These are phyloP conservation scores for Xylaria sp. DNA, from an alignment of 2,329 filamentous ascomycete species.

Conservation along the genomic window DNA sequence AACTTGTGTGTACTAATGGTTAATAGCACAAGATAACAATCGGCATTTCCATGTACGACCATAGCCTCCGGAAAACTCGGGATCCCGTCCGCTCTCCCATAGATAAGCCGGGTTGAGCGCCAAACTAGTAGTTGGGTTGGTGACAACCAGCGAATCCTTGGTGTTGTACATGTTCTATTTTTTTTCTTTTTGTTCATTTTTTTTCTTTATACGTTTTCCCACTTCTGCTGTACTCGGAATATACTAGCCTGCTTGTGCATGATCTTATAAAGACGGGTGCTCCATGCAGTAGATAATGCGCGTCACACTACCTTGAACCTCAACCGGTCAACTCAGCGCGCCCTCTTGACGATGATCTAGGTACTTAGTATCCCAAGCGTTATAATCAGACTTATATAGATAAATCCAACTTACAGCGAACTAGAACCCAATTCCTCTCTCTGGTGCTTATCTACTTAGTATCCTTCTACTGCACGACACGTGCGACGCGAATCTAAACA, in stretches of 20 bases:
- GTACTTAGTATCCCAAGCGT: not conserved
- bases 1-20: not conserved
- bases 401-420: not conserved
- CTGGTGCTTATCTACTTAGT: not conserved
- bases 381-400: not conserved
- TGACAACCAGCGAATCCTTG: constrained; percentile 10
- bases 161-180: constrained; percentile 2
- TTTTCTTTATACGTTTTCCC: not conserved
- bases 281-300: not conserved
- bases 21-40: not conserved
- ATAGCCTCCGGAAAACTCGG: constrained; percentile 2
- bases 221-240: not conserved
- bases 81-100: constrained; percentile 5
- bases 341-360: not conserved
- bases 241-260: not conserved
- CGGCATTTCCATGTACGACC: not conserved
- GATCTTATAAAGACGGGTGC: not conserved
- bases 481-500: not conserved
- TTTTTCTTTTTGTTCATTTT: not conserved
- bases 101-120: constrained; percentile 1
- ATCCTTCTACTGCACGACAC: not conserved
- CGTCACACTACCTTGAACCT: not conserved
- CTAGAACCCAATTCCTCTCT: not conserved
- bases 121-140: constrained; percentile 8
- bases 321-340: not conserved